Evolutionary conservation across 2,329 filamentous ascomycete species (phyloP).

Genomic region (Exophiala viscosa): DNA sequence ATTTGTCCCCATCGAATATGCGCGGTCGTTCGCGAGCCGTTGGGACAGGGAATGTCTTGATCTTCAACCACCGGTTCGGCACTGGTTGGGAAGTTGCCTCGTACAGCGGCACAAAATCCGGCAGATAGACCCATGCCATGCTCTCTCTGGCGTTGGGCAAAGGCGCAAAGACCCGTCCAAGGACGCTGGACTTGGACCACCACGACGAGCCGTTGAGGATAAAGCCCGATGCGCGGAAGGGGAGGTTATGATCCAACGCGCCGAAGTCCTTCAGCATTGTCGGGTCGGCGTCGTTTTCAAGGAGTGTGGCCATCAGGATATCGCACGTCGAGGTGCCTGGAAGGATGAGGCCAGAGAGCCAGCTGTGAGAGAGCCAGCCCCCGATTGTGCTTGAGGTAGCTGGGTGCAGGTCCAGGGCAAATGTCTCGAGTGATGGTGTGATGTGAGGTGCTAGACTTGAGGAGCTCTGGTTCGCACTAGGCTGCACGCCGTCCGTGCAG

Average conservation of each 20-base stretch:
- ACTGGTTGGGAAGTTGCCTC: constrained; percentile 29
- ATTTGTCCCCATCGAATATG: constrained; percentile 41
- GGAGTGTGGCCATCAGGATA: constrained; percentile 53
- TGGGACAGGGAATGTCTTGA: constrained; percentile 38
- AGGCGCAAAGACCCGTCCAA: constrained; percentile 52
- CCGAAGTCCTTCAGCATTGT: constrained; percentile 48
- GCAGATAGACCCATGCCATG: constrained; percentile 54
- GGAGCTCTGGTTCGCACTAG: background rate
- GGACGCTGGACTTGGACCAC: constrained; percentile 56
- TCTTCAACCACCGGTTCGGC: constrained; percentile 49
- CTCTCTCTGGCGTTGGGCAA: constrained; percentile 45
- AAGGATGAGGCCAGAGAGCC: constrained; percentile 52
- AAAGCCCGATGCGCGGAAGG: constrained; percentile 51
- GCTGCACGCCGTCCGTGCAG: constrained; percentile 4
- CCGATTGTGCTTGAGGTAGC: constrained; percentile 35
- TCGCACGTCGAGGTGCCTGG: constrained; percentile 53
- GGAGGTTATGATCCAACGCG: constrained; percentile 42
- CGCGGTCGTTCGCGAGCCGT: constrained; percentile 35
- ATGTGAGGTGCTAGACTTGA: background rate
- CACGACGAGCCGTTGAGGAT: constrained; percentile 46
- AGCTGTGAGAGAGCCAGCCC: constrained; percentile 55
- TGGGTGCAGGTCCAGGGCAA: constrained; percentile 19
- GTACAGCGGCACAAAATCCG: constrained; percentile 38
- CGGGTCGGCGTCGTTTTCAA: constrained; percentile 50
- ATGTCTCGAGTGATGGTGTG: constrained; percentile 7